Evolutionary conservation across 1,284 basidiomycete species (phyloP), one percentile per base, ranked within the genome.

Genomic region (Malassezia psittaci): DNA sequence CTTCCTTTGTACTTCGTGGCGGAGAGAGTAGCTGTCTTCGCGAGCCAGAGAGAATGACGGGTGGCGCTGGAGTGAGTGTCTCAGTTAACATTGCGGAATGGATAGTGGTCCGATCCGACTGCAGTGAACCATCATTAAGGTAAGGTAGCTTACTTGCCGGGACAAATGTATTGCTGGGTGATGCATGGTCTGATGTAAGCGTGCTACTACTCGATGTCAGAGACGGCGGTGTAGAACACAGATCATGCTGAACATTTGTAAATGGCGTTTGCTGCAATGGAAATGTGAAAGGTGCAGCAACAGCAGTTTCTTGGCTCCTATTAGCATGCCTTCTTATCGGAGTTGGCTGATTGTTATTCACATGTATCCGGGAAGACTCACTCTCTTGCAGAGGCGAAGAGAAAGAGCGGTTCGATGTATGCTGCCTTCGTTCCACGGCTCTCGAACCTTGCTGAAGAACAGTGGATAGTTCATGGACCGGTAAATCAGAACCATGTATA

Each of bases 351-450:
- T 29, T 29, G 24, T 29, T 29, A 7, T 29, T 29, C 24, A 7
- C 7, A 29, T 29, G 24, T 29, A 29, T 29, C 24, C 24, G 7
- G 24, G 24, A 29, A 7, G 24, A 7, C 7, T 7, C 24, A 35
- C 11, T 5, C 33, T n/a, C 38, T 16, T 12, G 34, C 5, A 16
- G 11, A 12, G 45, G 34, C n/a, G 45, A 34, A n/a, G 45, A 34
- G 11, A 47, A 8, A 19, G 47, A 38, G 5, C 47, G 47, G 15
- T 18, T 48, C 21, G 36, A 16, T 7, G 47, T 24, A 15, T 48
- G 47, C 36, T 55, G 53, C 10, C 53, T 38, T 8, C 53, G 53
- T 29, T 39, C 33, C 11, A 50, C 53, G 6, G 48, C 53, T 12
- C 37, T 32, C 15, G 40, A 41, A 15, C 53, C 53, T 11, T 55